Evolutionary conservation across 208 protist genomes (phyloP), one percentile per base, ranked within the genome.

Genomic region (Endotrypanum monterogeii): DNA sequence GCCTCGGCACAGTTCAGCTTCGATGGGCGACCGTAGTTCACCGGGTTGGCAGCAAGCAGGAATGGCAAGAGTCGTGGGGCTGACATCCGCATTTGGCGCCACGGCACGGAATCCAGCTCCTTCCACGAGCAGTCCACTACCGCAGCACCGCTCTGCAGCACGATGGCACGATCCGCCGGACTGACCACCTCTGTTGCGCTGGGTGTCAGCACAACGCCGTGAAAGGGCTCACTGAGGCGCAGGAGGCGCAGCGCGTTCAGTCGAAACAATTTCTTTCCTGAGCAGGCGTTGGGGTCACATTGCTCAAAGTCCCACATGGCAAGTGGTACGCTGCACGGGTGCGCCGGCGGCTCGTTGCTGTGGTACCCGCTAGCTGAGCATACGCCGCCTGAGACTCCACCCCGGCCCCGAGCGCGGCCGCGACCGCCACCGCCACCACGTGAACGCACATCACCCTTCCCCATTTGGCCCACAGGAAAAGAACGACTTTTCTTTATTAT

Each of bases 111-210:
- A 41, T 99, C 97, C 1, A 99, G 81, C 73, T 87, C 83, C 70
- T 97, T 93, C 99, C 99, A 99, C 51, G 98, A 99, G 86, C 99
- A 99, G 78, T 99, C 99, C 44, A 99, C 98, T n/a, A 99, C 99
- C 41, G 94, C 94, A n/a, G 96, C 87, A 35, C 99, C 99, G 66
- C 83, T 56, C 61, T 89, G 78, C 2, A 83, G 39, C 35, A 99
- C 88, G 41, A 98, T 74, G 23, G 91, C 93, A 16, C 73, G 79
- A 86, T 99, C 99, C 0, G 83, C 92, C 6, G 94, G 94, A 48
- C 97, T 99, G 25, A 99, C 86, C n/a, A 98, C 82, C 41, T 93
- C 76, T 57, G 88, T 91, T 4, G 96, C 98, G 37, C 86, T 95
- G 1, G 98, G 98, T 37, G 97, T 98, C 25, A 99, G 83, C 16